Percentiles rank a stretch among this genome's conserved stretches.
These are phyloP conservation scores for Nematocida major DNA, from an alignment of 371 early-diverging fungal species.

Conservation along the genomic window DNA sequence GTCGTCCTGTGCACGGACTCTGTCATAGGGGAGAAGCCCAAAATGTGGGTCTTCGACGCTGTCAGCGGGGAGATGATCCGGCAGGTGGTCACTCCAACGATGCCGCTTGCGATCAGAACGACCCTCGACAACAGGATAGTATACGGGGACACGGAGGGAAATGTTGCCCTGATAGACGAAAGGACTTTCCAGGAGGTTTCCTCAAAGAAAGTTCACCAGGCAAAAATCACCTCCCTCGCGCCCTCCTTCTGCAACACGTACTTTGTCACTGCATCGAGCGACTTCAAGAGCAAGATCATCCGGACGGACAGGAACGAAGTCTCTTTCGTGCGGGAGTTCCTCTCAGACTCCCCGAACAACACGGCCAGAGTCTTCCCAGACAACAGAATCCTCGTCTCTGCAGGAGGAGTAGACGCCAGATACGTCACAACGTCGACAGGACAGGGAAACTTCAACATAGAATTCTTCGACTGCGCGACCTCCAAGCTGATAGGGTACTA, in stretches of 20 bases:
- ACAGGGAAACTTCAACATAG: conserved; percentile 87
- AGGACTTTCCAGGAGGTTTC: conserved; percentile 66
- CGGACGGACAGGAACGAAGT: conserved; percentile 71
- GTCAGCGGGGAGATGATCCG: conserved; percentile 59
- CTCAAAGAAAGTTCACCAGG: conserved; percentile 67
- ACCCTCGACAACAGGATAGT: conserved; percentile 68
- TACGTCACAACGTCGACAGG: conserved; percentile 87
- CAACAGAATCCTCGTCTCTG: conserved; percentile 66
- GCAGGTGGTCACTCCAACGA: conserved; percentile 75
- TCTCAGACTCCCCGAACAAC: conserved; percentile 86
- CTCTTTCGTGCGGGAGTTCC: conserved; percentile 73
- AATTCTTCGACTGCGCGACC: conserved; percentile 91
- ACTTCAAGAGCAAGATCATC: conserved; percentile 79
- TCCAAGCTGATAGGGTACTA: conserved; percentile 90
- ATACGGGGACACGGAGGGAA: conserved; percentile 71
- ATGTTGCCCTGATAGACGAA: conserved; percentile 51
- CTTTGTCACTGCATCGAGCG: conserved; percentile 90
- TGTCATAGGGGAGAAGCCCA: conserved; percentile 80
- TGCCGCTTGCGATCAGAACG: conserved; percentile 81
- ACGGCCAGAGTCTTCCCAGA: conserved; percentile 79
- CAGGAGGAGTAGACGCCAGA: conserved; percentile 77
- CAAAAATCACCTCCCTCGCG: conserved; percentile 80
- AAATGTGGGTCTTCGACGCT: conserved; percentile 73
- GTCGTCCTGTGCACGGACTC: conserved; percentile 78
- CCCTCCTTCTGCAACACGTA: conserved; percentile 79